Evolutionary conservation across 1,284 basidiomycete species (phyloP).

Genomic region (Marasmius oreades): DNA sequence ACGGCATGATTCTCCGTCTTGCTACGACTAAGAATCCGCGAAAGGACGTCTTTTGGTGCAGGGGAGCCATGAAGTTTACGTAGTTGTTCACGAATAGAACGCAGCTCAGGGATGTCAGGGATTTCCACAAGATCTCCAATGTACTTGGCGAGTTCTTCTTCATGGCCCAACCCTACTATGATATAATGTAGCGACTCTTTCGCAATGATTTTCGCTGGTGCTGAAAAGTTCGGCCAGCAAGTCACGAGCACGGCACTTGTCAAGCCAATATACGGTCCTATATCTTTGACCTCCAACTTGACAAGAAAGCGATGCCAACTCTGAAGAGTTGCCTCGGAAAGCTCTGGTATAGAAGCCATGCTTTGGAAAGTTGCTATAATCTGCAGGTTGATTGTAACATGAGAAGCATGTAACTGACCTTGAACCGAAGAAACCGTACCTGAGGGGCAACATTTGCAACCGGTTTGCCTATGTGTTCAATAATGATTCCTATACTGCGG

Average conservation of each 20-base stretch:
- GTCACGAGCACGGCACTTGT: constrained; percentile 85
- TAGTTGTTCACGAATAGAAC: constrained; percentile 45
- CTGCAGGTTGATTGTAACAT: constrained; percentile 37
- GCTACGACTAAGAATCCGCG: constrained; percentile 72
- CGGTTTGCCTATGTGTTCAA: constrained; percentile 66
- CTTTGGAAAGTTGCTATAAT: constrained; percentile 97
- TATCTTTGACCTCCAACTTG: constrained; percentile 66
- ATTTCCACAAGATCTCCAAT: constrained; percentile 82
- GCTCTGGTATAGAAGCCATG: constrained; percentile 68
- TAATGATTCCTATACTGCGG: constrained; percentile 76
- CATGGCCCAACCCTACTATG: constrained; percentile 58
- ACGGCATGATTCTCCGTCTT: constrained; percentile 84
- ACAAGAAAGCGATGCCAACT: constrained; percentile 84
- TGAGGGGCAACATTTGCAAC: constrained; percentile 81
- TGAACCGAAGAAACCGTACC: constrained; percentile 40
- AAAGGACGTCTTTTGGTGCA: constrained; percentile 55
- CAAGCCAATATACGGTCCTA: constrained; percentile 84
- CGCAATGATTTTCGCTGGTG: constrained; percentile 50
- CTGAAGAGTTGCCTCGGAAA: constrained; percentile 77
- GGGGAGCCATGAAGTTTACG: constrained; percentile 44
- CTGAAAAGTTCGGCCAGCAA: constrained; percentile 70
- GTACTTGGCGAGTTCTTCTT: constrained; percentile 42
- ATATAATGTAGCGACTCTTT: constrained; percentile 54
- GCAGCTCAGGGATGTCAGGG: constrained; percentile 66
- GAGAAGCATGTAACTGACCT: neutral